Evolutionary conservation across 2,329 filamentous ascomycete species (phyloP).

Genomic region (Epichloe amarillans): DNA sequence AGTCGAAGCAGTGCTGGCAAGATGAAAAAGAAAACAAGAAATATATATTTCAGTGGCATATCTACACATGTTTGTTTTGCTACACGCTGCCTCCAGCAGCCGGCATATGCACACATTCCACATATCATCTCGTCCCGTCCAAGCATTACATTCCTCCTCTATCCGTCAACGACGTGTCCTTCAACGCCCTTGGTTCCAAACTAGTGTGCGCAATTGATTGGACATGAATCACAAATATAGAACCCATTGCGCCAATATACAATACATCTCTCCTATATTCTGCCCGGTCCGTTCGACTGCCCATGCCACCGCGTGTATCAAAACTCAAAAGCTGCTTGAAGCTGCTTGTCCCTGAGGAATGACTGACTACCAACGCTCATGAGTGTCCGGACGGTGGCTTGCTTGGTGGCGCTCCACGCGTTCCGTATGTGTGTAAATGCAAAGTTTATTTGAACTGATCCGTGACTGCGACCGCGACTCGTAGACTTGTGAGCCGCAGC

Average conservation of each 20-base stretch:
- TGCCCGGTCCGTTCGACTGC: neutral
- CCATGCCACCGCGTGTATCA: neutral
- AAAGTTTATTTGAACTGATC: neutral
- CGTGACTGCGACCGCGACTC: neutral
- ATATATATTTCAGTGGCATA: neutral
- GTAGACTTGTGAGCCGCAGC: no score
- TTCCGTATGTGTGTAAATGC: neutral
- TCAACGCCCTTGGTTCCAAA: neutral
- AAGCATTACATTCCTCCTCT: neutral
- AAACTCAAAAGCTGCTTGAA: no score
- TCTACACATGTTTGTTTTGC: neutral
- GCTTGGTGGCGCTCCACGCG: neutral
- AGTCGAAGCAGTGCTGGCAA: neutral
- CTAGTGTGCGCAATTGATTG: neutral
- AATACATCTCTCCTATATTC: neutral
- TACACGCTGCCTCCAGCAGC: neutral
- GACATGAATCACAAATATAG: neutral
- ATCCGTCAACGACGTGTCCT: neutral
- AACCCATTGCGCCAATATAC: neutral
- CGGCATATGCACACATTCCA: neutral
- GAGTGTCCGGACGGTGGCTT: neutral
- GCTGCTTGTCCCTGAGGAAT: neutral
- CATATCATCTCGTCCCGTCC: neutral
- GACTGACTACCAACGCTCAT: neutral
- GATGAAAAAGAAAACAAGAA: neutral